Evolutionary conservation across 441 rosid species (phyloP).

Genomic region (Theobroma grandiflorum): DNA sequence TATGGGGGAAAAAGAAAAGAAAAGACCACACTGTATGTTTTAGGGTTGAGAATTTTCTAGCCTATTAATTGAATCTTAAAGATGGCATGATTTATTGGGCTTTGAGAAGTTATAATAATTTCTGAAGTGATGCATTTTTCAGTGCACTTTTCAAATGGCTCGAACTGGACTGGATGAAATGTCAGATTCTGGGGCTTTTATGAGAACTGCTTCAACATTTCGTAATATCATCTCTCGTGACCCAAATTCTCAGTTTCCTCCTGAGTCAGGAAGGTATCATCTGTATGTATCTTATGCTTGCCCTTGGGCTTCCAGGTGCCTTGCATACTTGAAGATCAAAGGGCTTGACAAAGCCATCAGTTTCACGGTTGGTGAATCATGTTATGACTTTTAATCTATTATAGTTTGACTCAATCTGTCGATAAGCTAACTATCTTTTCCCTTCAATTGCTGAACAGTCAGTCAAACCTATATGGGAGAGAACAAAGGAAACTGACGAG

Average conservation of each 20-base stretch:
- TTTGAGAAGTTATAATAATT: constrained; percentile 14
- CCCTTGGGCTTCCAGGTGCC: constrained; percentile 96
- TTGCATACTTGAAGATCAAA: constrained; percentile 79
- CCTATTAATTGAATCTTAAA: constrained; percentile 15
- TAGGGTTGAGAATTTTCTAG: constrained; percentile 25
- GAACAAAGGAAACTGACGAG: constrained; percentile 83
- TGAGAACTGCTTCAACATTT: constrained; percentile 81
- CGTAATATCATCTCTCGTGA: constrained; percentile 71
- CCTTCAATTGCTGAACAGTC: constrained; percentile 52
- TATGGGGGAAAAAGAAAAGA: too few relatives aligned
- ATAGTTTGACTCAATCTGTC: constrained; percentile 13
- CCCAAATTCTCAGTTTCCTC: constrained; percentile 71
- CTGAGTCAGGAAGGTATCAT: constrained; percentile 92
- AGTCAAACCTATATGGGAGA: constrained; percentile 84
- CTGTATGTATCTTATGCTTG: constrained; percentile 94
- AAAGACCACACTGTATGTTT: not conserved
- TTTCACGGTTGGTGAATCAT: constrained; percentile 66
- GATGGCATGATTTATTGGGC: not conserved
- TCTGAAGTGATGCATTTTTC: constrained; percentile 16
- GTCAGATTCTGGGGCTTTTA: constrained; percentile 77
- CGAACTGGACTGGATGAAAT: constrained; percentile 76
- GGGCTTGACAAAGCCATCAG: constrained; percentile 81
- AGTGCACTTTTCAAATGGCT: constrained; percentile 64
- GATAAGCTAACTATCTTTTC: constrained; percentile 15
- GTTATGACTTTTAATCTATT: not conserved